These are phyloP conservation scores for Pseudomassariella vexata DNA, from an alignment of 2,329 filamentous ascomycete species.

Conservation along the genomic window DNA sequence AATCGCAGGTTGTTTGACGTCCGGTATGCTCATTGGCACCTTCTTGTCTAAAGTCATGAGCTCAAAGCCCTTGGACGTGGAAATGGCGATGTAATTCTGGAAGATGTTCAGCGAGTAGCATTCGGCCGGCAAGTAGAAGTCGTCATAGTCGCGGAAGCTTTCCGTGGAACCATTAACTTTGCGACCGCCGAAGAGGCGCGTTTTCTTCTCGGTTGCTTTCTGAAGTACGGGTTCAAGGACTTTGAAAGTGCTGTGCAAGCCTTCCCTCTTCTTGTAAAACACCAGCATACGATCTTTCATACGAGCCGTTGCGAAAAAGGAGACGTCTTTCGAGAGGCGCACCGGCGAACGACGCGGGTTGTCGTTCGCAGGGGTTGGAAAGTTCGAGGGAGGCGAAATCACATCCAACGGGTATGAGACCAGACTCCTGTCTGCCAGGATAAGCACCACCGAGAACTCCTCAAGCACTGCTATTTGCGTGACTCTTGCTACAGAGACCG, in stretches of 20 bases:
- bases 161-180: conserved; percentile 70
- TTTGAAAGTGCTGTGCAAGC: conserved; percentile 89
- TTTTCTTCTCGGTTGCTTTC: conserved; percentile 80
- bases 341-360: conserved; percentile 82
- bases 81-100: conserved; percentile 87
- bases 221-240: conserved; percentile 94
- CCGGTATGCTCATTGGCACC: conserved; percentile 87
- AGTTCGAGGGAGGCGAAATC: conserved; percentile 60
- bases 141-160: conserved; percentile 96
- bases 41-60: conserved; percentile 97
- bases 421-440: conserved; percentile 86
- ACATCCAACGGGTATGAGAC: conserved; percentile 93
- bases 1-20: conserved; percentile 72
- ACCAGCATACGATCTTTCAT: conserved; percentile 96
- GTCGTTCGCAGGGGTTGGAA: conserved; percentile 59
- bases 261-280: conserved; percentile 96
- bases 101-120: conserved; percentile 95
- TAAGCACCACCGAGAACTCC: conserved; percentile 86
- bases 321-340: conserved; percentile 85
- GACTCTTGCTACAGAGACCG: conserved; percentile 69
- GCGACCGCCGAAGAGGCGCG: conserved; percentile 57
- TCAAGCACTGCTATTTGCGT: conserved; percentile 93
- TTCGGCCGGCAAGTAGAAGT: conserved; percentile 96
- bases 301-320: conserved; percentile 90
- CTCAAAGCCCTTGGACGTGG: conserved; percentile 88